Evolutionary conservation across 2,329 filamentous ascomycete species (phyloP).

Genomic region (Aspergillus brunneoviolaceus): DNA sequence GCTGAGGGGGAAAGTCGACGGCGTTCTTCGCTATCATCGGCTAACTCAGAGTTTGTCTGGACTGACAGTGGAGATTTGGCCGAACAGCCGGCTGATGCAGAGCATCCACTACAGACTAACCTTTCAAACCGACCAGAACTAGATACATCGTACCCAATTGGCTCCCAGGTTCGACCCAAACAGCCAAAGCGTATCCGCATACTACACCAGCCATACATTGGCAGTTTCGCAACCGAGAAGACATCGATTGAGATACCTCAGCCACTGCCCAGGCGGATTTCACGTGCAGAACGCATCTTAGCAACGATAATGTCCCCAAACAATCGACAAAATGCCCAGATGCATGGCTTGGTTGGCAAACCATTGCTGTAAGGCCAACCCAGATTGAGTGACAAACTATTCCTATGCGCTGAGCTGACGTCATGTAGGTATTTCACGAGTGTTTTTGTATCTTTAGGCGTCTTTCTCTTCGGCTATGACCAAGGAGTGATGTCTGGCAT

Average conservation of each 20-base stretch:
- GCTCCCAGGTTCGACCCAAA: conserved; percentile 34
- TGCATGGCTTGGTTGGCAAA: conserved; percentile 93
- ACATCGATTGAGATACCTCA: conserved; percentile 67
- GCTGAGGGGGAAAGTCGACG: conserved; percentile 52
- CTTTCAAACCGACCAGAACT: conserved; percentile 66
- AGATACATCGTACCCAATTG: conserved; percentile 51
- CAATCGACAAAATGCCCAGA: conserved; percentile 65
- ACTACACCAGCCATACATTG: conserved; percentile 50
- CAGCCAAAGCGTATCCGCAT: conserved; percentile 70
- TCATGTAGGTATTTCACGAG: conserved; percentile 81
- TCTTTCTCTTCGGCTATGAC: conserved; percentile 66
- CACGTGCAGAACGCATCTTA: conserved; percentile 67
- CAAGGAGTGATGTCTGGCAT: conserved; percentile 66
- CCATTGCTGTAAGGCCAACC: conserved; percentile 73
- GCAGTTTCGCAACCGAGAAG: conserved; percentile 37
- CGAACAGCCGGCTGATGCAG: conserved; percentile 80
- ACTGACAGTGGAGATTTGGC: conserved; percentile 93
- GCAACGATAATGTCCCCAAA: conserved; percentile 82
- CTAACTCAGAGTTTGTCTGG: conserved; percentile 67
- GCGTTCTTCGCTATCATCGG: conserved; percentile 52
- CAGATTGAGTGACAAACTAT: conserved; percentile 8
- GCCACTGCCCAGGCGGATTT: conserved; percentile 62
- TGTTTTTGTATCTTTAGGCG: conserved; percentile 66
- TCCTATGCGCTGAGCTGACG: conserved; percentile 15
- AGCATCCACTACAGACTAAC: conserved; percentile 75